Percentiles rank a stretch among this genome's conserved stretches.
These are phyloP conservation scores for Globisporangium ultimum DNA, from an alignment of 352 stramenopile genomes.

Conservation along the genomic window DNA sequence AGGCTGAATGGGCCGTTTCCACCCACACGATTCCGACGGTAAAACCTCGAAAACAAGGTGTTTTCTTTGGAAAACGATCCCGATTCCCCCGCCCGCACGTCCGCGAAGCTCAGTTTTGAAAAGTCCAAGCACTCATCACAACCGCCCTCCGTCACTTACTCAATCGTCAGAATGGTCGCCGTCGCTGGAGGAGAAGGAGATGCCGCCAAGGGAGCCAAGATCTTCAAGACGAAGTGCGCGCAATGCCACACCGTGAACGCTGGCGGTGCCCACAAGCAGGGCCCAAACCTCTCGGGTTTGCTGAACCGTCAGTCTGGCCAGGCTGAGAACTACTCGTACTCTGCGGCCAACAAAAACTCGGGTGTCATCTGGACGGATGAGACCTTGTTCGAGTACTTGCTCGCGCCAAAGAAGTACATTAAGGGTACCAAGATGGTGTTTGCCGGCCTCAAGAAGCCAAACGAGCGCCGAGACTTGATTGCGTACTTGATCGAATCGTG, in stretches of 20 bases:
- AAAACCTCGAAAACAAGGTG: too few species aligned
- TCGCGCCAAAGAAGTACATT: constrained; percentile 99
- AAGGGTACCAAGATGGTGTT: constrained; percentile 99
- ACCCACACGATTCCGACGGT: too few species aligned
- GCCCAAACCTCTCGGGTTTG: constrained; percentile 97
- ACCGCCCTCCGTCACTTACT: background rate
- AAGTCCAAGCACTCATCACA: constrained; percentile 26
- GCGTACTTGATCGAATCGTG: constrained; percentile 95
- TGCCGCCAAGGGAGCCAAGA: constrained; percentile 90
- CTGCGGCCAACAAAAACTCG: constrained; percentile 98
- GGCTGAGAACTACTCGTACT: constrained; percentile 98
- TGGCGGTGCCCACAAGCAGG: constrained; percentile 97
- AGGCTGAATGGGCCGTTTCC: too few species aligned
- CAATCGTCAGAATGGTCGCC: constrained; percentile 12
- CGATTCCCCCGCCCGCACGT: background rate
- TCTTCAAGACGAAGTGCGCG: constrained; percentile 97
- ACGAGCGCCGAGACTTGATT: constrained; percentile 97
- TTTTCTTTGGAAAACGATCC: too few species aligned
- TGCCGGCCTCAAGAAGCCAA: constrained; percentile 98
- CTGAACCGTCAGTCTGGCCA: constrained; percentile 96
- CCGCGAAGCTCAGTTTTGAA: constrained; percentile 40
- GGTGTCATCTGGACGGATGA: constrained; percentile 95
- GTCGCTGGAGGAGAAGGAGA: constrained; percentile 51
- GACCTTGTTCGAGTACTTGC: constrained; percentile 98
- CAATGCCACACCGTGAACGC: constrained; percentile 92